Evolutionary conservation across 768 basidiomycete species (phyloP).

Genomic region (Tulasnella sp.): DNA sequence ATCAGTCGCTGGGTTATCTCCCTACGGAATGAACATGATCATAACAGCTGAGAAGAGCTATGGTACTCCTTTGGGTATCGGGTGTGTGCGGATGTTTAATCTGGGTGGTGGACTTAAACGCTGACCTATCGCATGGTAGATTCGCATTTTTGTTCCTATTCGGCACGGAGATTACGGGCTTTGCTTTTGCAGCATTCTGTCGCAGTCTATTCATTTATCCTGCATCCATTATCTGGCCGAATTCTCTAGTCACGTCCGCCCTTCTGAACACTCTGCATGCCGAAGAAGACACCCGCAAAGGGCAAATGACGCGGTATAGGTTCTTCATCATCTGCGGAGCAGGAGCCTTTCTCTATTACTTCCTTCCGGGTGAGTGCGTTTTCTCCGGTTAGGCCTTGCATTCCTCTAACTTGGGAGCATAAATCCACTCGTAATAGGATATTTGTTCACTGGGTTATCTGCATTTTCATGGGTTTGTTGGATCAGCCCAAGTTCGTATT

Average conservation of each 20-base stretch:
- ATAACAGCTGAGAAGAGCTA: slow-evolving; percentile 83
- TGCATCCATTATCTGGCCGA: slow-evolving; percentile 97
- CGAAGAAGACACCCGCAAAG: slow-evolving; percentile 66
- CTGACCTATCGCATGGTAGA: slow-evolving; percentile 33
- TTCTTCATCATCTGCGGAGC: slow-evolving; percentile 72
- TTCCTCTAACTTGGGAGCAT: neutral
- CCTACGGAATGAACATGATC: slow-evolving; percentile 81
- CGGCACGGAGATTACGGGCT: slow-evolving; percentile 92
- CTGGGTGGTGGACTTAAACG: neutral
- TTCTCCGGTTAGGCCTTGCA: neutral
- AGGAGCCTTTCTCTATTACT: slow-evolving; percentile 80
- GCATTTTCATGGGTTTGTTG: slow-evolving; percentile 92
- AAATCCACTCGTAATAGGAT: slow-evolving; percentile 56
- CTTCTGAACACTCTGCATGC: slow-evolving; percentile 95
- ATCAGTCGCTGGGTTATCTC: slow-evolving; percentile 52
- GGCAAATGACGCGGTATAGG: slow-evolving; percentile 68
- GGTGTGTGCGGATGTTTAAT: slow-evolving; percentile 43
- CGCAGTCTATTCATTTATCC: slow-evolving; percentile 94
- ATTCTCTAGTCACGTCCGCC: slow-evolving; percentile 92
- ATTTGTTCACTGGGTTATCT: slow-evolving; percentile 84
- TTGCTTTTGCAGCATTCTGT: slow-evolving; percentile 88
- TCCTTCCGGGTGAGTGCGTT: slow-evolving; percentile 76
- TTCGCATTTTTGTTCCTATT: slow-evolving; percentile 80
- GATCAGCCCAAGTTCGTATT: slow-evolving; percentile 54
- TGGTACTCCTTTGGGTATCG: slow-evolving; percentile 62